Evolutionary conservation across 1,284 basidiomycete genomes (phyloP).

Genomic region (Irpex rosettiformis): DNA sequence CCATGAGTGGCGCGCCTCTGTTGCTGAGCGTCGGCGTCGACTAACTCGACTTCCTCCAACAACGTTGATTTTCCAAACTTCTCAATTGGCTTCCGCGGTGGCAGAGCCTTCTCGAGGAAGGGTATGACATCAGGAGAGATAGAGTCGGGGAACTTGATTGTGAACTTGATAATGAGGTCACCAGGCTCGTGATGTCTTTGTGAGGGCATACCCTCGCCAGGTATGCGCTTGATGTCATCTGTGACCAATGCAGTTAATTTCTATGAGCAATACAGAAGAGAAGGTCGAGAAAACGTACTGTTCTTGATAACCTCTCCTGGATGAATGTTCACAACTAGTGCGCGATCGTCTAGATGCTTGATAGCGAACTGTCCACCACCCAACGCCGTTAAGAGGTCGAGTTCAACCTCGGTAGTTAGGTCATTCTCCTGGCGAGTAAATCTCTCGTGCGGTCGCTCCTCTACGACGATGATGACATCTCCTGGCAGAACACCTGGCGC

Average conservation of each 20-base stretch:
- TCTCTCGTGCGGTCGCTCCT: conserved; percentile 90
- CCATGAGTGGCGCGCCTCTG: conserved; percentile 49
- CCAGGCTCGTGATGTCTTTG: conserved; percentile 96
- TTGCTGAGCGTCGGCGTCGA: conserved; percentile 81
- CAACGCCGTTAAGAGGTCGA: conserved; percentile 93
- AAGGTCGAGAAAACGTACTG: conserved; percentile 46
- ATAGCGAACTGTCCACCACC: conserved; percentile 91
- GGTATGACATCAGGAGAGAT: conserved; percentile 71
- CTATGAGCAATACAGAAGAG: conserved; percentile 6
- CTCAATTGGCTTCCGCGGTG: conserved; percentile 70
- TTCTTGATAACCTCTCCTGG: conserved; percentile 95
- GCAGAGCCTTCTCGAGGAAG: conserved; percentile 85
- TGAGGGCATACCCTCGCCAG: conserved; percentile 97
- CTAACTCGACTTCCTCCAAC: conserved; percentile 86
- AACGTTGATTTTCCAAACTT: conserved; percentile 67
- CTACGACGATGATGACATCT: conserved; percentile 96
- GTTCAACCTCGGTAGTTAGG: conserved; percentile 82
- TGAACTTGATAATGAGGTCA: conserved; percentile 88
- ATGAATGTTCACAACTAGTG: conserved; percentile 79
- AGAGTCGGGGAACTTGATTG: conserved; percentile 86
- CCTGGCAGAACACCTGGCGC: conserved; percentile 88
- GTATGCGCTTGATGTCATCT: conserved; percentile 91
- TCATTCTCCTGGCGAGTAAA: conserved; percentile 96
- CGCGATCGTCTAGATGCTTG: conserved; percentile 93
- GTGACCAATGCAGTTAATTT: conserved; percentile 21